Percentiles rank a stretch among this genome's conserved stretches.
phyloP scores from a whole-genome alignment of 2,329 filamentous ascomycete genomes.

The Cercospora citrullina region DNA sequence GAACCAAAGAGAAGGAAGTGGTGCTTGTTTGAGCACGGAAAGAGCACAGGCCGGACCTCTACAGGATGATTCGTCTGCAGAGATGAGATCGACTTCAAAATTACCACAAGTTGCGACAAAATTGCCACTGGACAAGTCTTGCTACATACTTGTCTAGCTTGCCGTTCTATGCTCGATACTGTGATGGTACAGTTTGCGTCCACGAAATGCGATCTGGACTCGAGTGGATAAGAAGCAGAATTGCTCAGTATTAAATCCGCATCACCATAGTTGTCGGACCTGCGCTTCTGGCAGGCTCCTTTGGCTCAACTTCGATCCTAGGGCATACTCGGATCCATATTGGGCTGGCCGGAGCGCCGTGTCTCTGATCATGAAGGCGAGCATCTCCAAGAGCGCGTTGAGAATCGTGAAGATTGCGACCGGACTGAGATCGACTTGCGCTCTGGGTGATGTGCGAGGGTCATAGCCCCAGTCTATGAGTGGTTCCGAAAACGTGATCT shows the following conservation, averaged over 20 bases:
- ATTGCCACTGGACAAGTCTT: neutral
- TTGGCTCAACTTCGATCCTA: neutral
- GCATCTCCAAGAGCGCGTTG: neutral
- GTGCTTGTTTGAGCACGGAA: neutral
- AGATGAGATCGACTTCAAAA: neutral
- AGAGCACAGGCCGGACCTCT: neutral
- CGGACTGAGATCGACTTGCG: neutral
- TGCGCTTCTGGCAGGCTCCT: neutral
- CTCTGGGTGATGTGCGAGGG: neutral
- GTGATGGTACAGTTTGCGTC: neutral
- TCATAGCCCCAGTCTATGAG: neutral
- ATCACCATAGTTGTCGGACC: neutral
- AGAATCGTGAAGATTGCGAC: neutral
- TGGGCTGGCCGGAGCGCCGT: neutral
- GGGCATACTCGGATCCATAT: neutral
- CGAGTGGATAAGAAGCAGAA: neutral
- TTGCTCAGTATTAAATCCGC: neutral
- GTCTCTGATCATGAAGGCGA: neutral
- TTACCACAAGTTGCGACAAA: neutral
- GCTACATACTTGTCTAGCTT: neutral
- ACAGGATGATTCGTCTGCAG: neutral
- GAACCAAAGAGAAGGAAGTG: neutral
- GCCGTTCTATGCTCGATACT: neutral
- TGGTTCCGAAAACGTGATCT: neutral
- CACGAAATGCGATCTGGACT: neutral